These are phyloP conservation scores for Carpinus fangiana DNA, from an alignment of 306 rosid genomes.

Conservation along the genomic window DNA sequence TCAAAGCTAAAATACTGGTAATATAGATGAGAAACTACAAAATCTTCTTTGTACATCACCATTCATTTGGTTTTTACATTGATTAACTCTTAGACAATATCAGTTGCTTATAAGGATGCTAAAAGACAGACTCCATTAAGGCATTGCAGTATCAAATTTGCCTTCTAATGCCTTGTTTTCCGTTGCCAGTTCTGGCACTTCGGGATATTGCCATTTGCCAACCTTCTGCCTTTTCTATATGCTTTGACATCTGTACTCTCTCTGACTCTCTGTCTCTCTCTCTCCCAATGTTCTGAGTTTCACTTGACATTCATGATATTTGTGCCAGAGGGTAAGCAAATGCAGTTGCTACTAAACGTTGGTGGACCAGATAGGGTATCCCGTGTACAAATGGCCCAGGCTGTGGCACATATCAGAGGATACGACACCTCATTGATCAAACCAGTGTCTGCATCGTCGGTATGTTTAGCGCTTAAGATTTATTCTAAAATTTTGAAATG, in stretches of 20 bases:
- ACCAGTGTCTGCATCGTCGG: slow-evolving; percentile 69
- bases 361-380: slow-evolving; percentile 89
- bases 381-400: slow-evolving; percentile 86
- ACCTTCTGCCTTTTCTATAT: background rate
- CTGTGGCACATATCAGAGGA: slow-evolving; percentile 73
- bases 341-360: slow-evolving; percentile 66
- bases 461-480: slow-evolving; percentile 34
- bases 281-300: slow-evolving; percentile 17
- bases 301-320: slow-evolving; percentile 18
- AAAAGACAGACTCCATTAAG: background rate
- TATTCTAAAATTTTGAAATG: slow-evolving; percentile 13
- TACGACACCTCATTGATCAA: slow-evolving; percentile 63
- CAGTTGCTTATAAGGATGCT: background rate
- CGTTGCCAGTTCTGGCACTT: slow-evolving; percentile 6
- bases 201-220: background rate
- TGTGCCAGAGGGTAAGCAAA: slow-evolving; percentile 62
- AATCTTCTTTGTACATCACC: background rate
- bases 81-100: background rate
- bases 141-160: background rate
- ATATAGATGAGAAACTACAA: background rate
- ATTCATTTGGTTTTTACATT: slow-evolving; percentile 13
- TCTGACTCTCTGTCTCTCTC: slow-evolving; percentile 19
- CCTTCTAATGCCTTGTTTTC: background rate
- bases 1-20: slow-evolving; percentile 8
- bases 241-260: slow-evolving; percentile 18